phyloP scores from a whole-genome alignment of 768 basidiomycete species.

The Mycena albidolilacea region DNA sequence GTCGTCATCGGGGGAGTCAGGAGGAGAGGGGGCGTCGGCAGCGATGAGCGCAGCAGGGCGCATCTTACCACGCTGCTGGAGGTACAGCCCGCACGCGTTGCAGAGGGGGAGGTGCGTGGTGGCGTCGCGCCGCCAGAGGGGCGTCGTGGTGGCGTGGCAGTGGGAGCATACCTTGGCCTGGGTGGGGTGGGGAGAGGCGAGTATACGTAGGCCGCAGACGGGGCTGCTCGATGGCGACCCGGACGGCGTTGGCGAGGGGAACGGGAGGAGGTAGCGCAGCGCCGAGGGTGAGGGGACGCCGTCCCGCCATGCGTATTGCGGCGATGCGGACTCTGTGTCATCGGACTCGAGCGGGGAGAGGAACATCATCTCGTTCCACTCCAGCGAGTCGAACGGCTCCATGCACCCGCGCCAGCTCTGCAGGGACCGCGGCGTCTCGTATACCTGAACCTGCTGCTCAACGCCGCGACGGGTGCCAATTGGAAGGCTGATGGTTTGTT shows the following conservation, averaged over 20 bases:
- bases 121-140: constrained; percentile 33
- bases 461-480: background rate
- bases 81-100: constrained; percentile 27
- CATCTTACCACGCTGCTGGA: constrained; percentile 23
- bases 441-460: constrained; percentile 7
- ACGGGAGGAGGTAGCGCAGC: background rate
- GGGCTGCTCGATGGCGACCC: background rate
- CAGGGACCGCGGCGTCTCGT: background rate
- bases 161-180: constrained; percentile 23
- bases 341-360: constrained; percentile 4
- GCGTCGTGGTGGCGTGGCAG: constrained; percentile 16
- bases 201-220: background rate
- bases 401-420: background rate
- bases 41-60: constrained; percentile 33
- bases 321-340: background rate
- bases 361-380: constrained; percentile 19
- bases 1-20: background rate
- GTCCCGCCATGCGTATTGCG: background rate
- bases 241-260: background rate
- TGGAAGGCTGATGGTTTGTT: background rate
- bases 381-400: background rate
- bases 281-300: background rate
- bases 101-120: constrained; percentile 20
- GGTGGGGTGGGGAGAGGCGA: background rate
- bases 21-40: background rate